Conservation (phyloP, 2,329 filamentous ascomycete species). For the Claviceps purpurea region DNA sequence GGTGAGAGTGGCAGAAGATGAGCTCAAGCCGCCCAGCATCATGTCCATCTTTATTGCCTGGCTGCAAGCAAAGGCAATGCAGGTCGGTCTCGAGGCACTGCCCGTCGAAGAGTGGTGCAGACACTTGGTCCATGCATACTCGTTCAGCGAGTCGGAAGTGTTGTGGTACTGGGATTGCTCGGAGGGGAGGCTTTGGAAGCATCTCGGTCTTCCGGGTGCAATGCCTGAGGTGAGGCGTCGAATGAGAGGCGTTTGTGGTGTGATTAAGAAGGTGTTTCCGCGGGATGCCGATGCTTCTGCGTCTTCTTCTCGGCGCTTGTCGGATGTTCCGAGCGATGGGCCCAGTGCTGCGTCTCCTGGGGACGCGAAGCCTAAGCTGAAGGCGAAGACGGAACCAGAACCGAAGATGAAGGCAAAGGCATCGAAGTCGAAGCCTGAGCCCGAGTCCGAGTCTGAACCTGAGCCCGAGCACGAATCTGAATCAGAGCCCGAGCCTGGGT, state of each 20-base stretch:
- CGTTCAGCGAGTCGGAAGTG: not conserved
- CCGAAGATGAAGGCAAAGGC: no score
- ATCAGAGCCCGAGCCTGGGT: no score
- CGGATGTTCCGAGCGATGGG: not conserved
- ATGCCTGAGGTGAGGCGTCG: not conserved
- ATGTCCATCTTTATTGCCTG: constrained; percentile 15
- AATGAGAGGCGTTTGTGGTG: not conserved
- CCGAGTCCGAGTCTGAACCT: no score
- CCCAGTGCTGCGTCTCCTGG: no score
- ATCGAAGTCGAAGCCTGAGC: no score
- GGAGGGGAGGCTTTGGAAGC: not conserved
- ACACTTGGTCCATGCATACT: not conserved
- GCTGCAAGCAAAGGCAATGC: constrained; percentile 12
- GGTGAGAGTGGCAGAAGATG: constrained; percentile 4
- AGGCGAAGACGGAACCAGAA: not conserved
- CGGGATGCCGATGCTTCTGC: not conserved
- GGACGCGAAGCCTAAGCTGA: not conserved
- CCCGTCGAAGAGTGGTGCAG: constrained; percentile 3
- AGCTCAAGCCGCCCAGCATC: constrained; percentile 8
- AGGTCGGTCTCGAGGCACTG: not conserved
- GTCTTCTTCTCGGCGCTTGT: not conserved
- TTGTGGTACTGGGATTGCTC: not conserved
- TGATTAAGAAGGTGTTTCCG: not conserved
- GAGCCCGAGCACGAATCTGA: no score
- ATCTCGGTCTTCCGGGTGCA: not conserved